Percentiles rank a stretch among this genome's conserved stretches.
phyloP scores from a whole-genome alignment of 2,329 filamentous ascomycete species.

The Botrytis cinerea region DNA sequence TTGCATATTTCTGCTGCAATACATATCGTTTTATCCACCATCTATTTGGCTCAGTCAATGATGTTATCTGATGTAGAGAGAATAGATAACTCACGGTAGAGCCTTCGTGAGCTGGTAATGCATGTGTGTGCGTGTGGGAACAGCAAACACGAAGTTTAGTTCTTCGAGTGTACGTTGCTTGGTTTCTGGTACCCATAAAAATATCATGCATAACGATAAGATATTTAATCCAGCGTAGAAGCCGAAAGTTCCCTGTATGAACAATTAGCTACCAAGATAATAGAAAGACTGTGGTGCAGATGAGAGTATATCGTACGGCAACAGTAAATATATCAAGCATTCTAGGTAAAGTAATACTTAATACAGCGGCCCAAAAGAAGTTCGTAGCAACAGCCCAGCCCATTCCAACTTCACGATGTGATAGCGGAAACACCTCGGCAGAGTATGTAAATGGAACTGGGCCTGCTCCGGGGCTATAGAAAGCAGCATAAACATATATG shows the following conservation, averaged over 20 bases:
- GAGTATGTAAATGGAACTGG: conserved; percentile 63
- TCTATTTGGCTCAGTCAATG: neutral
- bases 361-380: conserved; percentile 59
- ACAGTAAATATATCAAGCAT: conserved; percentile 30
- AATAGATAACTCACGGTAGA: conserved; percentile 28
- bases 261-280: conserved; percentile 22
- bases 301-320: neutral
- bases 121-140: conserved; percentile 38
- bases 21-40: conserved; percentile 19
- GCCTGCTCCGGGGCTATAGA: conserved; percentile 67
- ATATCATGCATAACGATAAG: conserved; percentile 56
- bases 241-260: conserved; percentile 48
- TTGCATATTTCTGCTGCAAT: neutral
- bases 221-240: conserved; percentile 59
- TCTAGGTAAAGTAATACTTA: conserved; percentile 54
- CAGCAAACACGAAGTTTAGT: conserved; percentile 50
- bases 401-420: conserved; percentile 66
- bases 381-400: conserved; percentile 62
- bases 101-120: conserved; percentile 37
- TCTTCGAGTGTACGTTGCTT: conserved; percentile 48
- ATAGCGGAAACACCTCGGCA: conserved; percentile 65
- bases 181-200: conserved; percentile 59
- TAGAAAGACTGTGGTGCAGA: too few relatives aligned
- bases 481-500: conserved; percentile 66
- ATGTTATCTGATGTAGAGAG: neutral